Conservation (phyloP, 1,139 yeast genomes). For the Trichomonascaceae sp. region DNA sequence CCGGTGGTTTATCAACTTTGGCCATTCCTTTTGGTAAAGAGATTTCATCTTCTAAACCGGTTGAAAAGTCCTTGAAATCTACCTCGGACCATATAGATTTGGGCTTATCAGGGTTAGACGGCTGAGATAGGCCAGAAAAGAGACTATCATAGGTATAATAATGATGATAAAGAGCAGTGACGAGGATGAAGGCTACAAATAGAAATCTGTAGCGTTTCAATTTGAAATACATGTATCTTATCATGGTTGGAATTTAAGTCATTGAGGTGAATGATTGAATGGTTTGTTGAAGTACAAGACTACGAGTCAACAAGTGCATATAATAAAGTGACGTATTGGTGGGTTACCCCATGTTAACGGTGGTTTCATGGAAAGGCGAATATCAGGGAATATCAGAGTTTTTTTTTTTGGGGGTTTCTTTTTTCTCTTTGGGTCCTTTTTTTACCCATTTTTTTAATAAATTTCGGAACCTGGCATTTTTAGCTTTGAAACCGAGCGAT, state of each 20-base stretch:
- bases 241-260: not conserved
- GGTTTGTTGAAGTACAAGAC: not conserved
- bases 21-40: not conserved
- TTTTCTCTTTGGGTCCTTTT: too few relatives aligned
- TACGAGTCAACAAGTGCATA: not conserved
- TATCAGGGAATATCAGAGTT: not conserved
- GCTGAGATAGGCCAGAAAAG: not conserved
- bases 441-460: too few relatives aligned
- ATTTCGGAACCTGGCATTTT: too few relatives aligned
- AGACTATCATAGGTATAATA: not conserved
- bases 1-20: not conserved
- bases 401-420: too few relatives aligned
- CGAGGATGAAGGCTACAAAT: slow-evolving; percentile 5
- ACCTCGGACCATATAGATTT: not conserved
- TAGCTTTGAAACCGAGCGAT: too few relatives aligned
- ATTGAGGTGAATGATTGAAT: not conserved
- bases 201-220: slow-evolving; percentile 9
- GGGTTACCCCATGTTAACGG: not conserved
- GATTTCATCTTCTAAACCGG: not conserved
- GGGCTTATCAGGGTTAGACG: not conserved
- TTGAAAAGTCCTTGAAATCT: not conserved
- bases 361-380: too few relatives aligned
- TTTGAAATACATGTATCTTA: slow-evolving; percentile 1
- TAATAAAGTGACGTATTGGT: not conserved
- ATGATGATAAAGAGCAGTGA: slow-evolving; percentile 5